Base-by-base conservation (phyloP, 2,329 filamentous ascomycete genomes). In the Alternaria triticimaculans region DNA sequence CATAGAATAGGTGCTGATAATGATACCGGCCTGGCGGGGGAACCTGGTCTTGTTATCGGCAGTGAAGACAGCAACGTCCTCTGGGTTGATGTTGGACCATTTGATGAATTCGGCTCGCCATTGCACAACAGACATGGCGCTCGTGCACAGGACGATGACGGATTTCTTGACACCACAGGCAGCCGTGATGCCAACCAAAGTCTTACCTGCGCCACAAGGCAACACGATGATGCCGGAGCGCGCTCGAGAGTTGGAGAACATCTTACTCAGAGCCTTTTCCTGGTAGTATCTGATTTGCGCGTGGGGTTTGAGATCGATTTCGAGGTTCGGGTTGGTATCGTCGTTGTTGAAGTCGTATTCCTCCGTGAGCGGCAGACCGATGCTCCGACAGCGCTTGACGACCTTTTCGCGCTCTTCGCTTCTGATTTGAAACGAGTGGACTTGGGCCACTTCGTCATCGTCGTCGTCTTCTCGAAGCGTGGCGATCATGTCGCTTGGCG, bases 1-100 rank as follows among this genome's bases (percentile, higher is more conserved):
- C 96, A 99, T 99, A 63, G 93, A 96, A 80, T 99, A 99, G 1
- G 96, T 99, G 11, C 94, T 97, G 56, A 99, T 94, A 69, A 99
- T 96, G 69, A 99, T 94, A 76, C 96, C 96, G 1, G 96, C 97
- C 76, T 93, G 95, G 54, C 94, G 89, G 1, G 90, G 90, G 73
- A 99, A 97, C 56, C 86, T 86, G 61, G 90, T 89, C 81, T 99
- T 99, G 78, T 93, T 93, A 70, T 97, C 94, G 0, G 94, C 95
- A 0, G 96, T 97, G 80, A 99, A 99, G 58, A 97, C 90, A 28
- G 94, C 93, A 74, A 99, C 94, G 75, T 97, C 94, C 70, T 95
- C 91, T 0, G 94, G 93, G 72, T 94, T 92, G 65, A 97, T 97
- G 76, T 98, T 98, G n/a, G 94, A 97, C 96, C 96, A 99, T 73